Evolutionary conservation across 768 basidiomycete species (phyloP), one percentile per base, ranked within the genome.

Genomic region (Leucosporidium creatinivorum): DNA sequence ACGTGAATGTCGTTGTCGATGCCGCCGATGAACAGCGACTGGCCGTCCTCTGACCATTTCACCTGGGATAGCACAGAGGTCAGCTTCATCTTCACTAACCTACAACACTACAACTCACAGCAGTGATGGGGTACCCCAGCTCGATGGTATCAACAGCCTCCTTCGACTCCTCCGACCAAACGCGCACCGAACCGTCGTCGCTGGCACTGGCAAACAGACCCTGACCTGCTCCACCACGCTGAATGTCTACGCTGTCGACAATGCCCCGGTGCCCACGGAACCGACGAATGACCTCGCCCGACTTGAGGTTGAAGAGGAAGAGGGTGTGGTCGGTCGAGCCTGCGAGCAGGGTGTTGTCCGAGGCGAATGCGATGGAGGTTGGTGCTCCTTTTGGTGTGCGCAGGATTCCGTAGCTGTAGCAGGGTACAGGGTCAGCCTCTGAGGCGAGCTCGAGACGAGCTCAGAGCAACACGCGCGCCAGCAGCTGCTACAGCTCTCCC

Each of bases 1-100:
- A 94, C 93, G 77, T 97, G 93, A 68, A 99, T 87, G 77, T 92
- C 91, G 73, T 99, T 99, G 79, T 99, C 94, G 74, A 98, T 78
- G 19, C 89, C 92, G 7, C 88, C 93, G n/a, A 91, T 84, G 72
- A 91, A 99, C 44, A 96, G 83, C 66, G 85, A 88, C 66, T 88
- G 83, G 2, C 91, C 96, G 76, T 99, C 96, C 25, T 85, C 67
- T 12, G 68, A 66, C 73, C 85, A 77, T 89, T 88, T 93, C 89
- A 98, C 68, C 68, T 72, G 60, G 8, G 23, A 73, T 13, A 44
- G 44, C 31, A 8, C 25, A 31, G 87, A 88, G 0, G 93, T 44
- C 6, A 44, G 39, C 15, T 44, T 13, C 8, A 44, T 6, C 13
- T 2, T 15, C 13, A 44, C 39, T 12, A 12, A 10, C 15, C 8